Base-by-base conservation (phyloP, 148 eudicot genomes). In the Hydrangea macrophylla region DNA sequence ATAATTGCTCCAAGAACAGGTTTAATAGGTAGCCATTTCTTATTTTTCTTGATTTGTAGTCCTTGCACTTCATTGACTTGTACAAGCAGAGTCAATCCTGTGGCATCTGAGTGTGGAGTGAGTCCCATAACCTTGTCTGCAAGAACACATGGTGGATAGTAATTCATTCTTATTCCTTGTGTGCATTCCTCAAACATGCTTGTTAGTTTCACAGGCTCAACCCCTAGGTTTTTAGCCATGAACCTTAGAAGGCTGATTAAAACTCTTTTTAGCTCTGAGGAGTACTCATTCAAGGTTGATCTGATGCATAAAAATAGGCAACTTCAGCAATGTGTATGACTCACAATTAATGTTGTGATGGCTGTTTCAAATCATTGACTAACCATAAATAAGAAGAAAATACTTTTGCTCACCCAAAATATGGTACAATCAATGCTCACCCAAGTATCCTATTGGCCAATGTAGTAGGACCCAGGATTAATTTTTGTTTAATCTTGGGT, bases 81-180 rank as follows among this genome's bases (percentile, higher is more conserved):
- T 48, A 74, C 15, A 24, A 70, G 65, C 9, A 79, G 57, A 27
- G 82, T 79, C 15, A 79, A 51, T 23, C 70, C 78, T 0, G 67
- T 58, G 24, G 76, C 73, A 62, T 79, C 79, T 0, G 79, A 70
- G 30, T 79, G 82, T 5, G 82, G 73, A 5, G 73, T 40, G 51
- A 75, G 33, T 5, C 82, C 78, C 12, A 61, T n/a, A 6, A 70
- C 78, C 56, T 61, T 74, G 48, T 45, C 31, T 55, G 82, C 75
- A 28, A 44, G 60, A 35, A 51, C 45, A 30, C 78, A 79, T 17
- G 82, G 69, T 37, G 82, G 82, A 50, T 74, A 74, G 53, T 74
- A 79, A 25, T 79, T 79, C 78, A 79, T 65, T 35, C 75, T 70
- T 37, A 79, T 61, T 10, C 71, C 75, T 60, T 73, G 78, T 17